These are phyloP conservation scores for Bryoerythrophyllum caledonicum DNA, from an alignment of 225 moss, liverwort and hornwort species.

Conservation along the genomic window DNA sequence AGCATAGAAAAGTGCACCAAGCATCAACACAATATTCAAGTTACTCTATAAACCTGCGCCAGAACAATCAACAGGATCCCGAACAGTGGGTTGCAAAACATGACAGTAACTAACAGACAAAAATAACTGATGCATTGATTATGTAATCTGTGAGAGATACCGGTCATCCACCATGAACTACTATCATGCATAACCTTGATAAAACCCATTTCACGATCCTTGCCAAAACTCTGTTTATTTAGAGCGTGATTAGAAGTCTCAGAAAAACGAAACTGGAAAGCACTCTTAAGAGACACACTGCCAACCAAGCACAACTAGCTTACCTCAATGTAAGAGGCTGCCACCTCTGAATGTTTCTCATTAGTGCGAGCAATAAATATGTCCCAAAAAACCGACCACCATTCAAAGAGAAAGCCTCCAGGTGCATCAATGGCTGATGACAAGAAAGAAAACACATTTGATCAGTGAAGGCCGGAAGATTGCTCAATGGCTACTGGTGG, in stretches of 20 bases:
- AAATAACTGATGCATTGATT: background rate
- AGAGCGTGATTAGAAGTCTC: background rate
- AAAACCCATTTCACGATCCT: background rate
- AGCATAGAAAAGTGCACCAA: conserved; percentile 18
- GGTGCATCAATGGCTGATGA: conserved; percentile 96
- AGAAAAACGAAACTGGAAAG: background rate
- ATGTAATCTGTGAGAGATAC: background rate
- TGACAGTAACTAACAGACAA: background rate
- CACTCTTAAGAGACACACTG: background rate
- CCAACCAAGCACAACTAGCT: conserved; percentile 31
- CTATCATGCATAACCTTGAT: background rate
- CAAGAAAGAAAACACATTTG: conserved; percentile 7
- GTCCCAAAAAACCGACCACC: conserved; percentile 99
- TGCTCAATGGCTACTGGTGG: background rate
- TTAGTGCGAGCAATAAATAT: conserved; percentile 99
- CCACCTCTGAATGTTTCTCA: conserved; percentile 99
- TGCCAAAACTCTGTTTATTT: background rate
- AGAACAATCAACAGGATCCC: background rate
- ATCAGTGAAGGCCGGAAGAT: conserved; percentile 6
- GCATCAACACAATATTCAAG: conserved; percentile 10
- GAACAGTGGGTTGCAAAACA: background rate
- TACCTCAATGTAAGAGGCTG: conserved; percentile 99
- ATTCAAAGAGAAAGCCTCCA: conserved; percentile 98
- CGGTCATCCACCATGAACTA: background rate
- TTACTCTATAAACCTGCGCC: background rate